phyloP scores from a whole-genome alignment of 768 basidiomycete species.

The Clitopilus passeckerianus region DNA sequence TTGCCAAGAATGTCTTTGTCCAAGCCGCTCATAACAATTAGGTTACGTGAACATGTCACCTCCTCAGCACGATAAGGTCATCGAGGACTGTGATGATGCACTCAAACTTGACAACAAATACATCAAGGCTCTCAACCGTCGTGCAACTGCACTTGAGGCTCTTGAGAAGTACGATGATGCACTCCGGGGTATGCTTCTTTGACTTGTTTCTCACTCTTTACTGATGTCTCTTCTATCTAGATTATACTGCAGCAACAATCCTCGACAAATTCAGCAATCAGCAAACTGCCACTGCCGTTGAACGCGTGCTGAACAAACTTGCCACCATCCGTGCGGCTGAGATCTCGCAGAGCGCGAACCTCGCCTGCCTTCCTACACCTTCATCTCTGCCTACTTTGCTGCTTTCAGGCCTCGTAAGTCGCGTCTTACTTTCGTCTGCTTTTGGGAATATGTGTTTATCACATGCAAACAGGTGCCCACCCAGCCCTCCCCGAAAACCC shows the following conservation, averaged over 20 bases:
- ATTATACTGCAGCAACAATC: constrained; percentile 96
- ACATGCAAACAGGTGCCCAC: constrained; percentile 45
- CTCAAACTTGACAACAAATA: constrained; percentile 80
- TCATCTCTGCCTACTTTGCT: constrained; percentile 93
- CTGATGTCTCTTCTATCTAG: constrained; percentile 28
- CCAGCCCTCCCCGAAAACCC: constrained; percentile 73
- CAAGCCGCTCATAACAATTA: constrained; percentile 18
- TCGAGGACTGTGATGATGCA: constrained; percentile 87
- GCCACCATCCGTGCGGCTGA: constrained; percentile 68
- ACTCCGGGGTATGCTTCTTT: constrained; percentile 56
- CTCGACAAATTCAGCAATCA: constrained; percentile 90
- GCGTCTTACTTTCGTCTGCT: not conserved
- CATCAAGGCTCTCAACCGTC: constrained; percentile 87
- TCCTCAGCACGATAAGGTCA: constrained; percentile 75
- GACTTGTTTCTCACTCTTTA: not conserved
- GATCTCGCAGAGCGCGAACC: constrained; percentile 74
- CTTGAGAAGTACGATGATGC: constrained; percentile 73
- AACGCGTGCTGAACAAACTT: constrained; percentile 87
- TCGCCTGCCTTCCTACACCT: constrained; percentile 82
- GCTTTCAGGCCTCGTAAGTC: constrained; percentile 87
- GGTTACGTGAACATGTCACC: constrained; percentile 91
- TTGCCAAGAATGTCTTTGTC: not conserved
- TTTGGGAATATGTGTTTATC: not conserved
- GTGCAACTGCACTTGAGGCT: constrained; percentile 80
- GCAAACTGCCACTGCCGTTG: constrained; percentile 71